Conservation (phyloP, 1,139 yeast genomes). For the Debaryomyces fabryi region DNA sequence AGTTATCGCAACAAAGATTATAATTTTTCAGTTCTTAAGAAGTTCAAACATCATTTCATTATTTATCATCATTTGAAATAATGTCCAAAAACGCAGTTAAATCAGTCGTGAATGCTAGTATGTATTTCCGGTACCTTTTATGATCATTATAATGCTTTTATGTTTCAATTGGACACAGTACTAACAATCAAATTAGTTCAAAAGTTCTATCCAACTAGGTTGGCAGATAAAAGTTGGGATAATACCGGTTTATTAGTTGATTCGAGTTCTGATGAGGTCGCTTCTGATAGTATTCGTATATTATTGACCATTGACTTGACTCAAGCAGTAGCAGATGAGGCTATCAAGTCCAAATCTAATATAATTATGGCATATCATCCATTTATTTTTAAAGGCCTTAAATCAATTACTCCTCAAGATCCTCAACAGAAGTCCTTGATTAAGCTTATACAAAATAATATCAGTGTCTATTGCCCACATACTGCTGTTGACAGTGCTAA, state of each 20-base stretch:
- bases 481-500: slow-evolving; percentile 92
- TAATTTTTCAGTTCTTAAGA: not conserved
- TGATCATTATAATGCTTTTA: not conserved
- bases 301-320: slow-evolving; percentile 86
- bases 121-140: slow-evolving; percentile 14
- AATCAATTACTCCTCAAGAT: slow-evolving; percentile 65
- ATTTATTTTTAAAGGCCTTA: slow-evolving; percentile 86
- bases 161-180: not conserved
- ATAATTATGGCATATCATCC: slow-evolving; percentile 91
- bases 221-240: slow-evolving; percentile 92
- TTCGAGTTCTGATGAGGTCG: slow-evolving; percentile 21
- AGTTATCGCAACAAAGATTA: not conserved
- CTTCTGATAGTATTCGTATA: slow-evolving; percentile 41
- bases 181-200: slow-evolving; percentile 48
- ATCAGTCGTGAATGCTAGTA: slow-evolving; percentile 51
- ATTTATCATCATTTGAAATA: not conserved
- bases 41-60: not conserved
- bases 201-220: slow-evolving; percentile 65
- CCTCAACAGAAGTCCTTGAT: slow-evolving; percentile 83
- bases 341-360: slow-evolving; percentile 52
- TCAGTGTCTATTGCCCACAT: slow-evolving; percentile 93
- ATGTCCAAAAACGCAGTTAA: slow-evolving; percentile 46
- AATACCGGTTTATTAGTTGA: slow-evolving; percentile 89
- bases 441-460: slow-evolving; percentile 68
- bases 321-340: slow-evolving; percentile 82